Conservation (phyloP, 495 filamentous ascomycete genomes). For the Cetradonia linearis region DNA sequence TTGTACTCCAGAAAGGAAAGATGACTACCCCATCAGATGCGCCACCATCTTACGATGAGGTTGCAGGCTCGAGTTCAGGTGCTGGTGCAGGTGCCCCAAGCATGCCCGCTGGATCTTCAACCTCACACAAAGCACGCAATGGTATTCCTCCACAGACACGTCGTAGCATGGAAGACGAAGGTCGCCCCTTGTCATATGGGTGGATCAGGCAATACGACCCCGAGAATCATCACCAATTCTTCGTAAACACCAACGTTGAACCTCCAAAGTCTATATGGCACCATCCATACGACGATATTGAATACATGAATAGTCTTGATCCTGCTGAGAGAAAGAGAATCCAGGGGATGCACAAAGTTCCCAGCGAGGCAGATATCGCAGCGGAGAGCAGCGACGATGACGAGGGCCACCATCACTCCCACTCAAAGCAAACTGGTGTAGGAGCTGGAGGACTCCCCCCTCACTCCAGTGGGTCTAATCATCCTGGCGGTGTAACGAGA, state of each 20-base stretch:
- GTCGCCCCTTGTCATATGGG: conserved; percentile 33
- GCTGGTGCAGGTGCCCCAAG: conserved; percentile 12
- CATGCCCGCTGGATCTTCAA: neutral
- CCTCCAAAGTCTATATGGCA: conserved; percentile 41
- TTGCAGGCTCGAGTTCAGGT: conserved; percentile 9
- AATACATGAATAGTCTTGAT: conserved; percentile 33
- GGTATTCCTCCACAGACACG: conserved; percentile 34
- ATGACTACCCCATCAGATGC: conserved; percentile 21
- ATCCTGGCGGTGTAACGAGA: conserved; percentile 25
- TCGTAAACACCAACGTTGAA: conserved; percentile 38
- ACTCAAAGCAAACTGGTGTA: conserved; percentile 10
- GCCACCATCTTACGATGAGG: conserved; percentile 30
- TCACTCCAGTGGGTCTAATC: conserved; percentile 10
- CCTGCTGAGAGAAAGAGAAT: conserved; percentile 33
- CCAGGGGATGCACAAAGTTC: conserved; percentile 26
- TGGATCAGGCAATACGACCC: conserved; percentile 41
- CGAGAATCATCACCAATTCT: conserved; percentile 39
- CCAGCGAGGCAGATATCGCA: conserved; percentile 32
- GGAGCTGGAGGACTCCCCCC: conserved; percentile 10
- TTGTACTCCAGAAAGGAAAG: neutral
- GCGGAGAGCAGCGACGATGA: conserved; percentile 38
- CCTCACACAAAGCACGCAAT: conserved; percentile 27
- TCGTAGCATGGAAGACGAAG: conserved; percentile 44
- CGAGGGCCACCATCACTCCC: conserved; percentile 18
- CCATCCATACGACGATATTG: conserved; percentile 43